Base-by-base conservation (phyloP, 116 monocot genomes). In the Zostera marina region DNA sequence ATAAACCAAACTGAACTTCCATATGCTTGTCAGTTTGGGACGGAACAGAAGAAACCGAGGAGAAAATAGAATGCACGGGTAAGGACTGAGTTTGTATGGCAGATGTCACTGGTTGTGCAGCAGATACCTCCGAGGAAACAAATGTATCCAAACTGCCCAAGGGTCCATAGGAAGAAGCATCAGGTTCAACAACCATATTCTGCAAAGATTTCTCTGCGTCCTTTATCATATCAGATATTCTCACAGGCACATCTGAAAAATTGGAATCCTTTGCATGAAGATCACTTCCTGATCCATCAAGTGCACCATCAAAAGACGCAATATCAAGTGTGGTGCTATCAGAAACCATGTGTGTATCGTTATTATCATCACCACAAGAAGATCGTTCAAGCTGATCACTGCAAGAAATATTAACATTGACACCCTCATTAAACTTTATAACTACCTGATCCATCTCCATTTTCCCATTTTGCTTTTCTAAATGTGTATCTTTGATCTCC, bases 1-100 rank as follows among this genome's bases (percentile, higher is more conserved):
- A 86, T 9, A 82, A 76, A 22, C 88, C 88, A 77, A 88, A 88
- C 54, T 79, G 88, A 68, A 88, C 67, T 19, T 72, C 69, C 24
- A 75, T 19, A 62, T 77, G 79, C 26, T 48, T 42, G 46, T 80
- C 79, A 22, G 64, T 16, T 49, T 77, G 81, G 56, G 41, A 53
- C 15, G 25, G 40, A 70, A 59, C 63, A 52, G 66, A 14, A 44
- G 76, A 67, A 52, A 22, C 67, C 1, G 75, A 56, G 11, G 73
- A 59, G 56, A 65, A 56, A 17, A 46, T 62, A 9, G 81, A 61
- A 7, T 64, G 65, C 7, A 22, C 38, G 17, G 63, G 40, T 40
- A 60, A 56, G 48, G 69, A 57, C 17, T 49, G 24, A 47, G 54
- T 4, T 42, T 71, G 38, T 49, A 45, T 40, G 26, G 45, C 43